Conservation (phyloP, 176 grass and related monocot genomes). For the Stipa capillata region DNA sequence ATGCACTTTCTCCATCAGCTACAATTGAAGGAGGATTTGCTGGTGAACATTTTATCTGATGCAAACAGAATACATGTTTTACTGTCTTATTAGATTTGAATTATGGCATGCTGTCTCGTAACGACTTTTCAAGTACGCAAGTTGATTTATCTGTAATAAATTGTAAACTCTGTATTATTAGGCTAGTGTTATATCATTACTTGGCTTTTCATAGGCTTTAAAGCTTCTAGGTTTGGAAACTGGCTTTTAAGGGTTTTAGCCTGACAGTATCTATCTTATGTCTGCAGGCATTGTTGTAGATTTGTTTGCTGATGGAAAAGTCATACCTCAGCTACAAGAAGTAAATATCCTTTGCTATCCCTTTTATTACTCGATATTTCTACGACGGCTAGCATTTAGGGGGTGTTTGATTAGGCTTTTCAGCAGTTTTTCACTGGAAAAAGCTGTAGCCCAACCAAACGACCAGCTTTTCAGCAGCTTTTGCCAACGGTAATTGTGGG, state of each 20-base stretch:
- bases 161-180: neutral
- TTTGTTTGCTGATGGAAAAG: slow-evolving; percentile 78
- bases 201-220: neutral
- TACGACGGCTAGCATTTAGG: neutral
- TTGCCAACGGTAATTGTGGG: too few relatives aligned
- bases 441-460: too few relatives aligned
- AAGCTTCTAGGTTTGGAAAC: neutral
- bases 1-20: slow-evolving; percentile 81
- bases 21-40: slow-evolving; percentile 76
- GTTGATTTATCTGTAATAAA: neutral
- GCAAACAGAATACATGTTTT: slow-evolving; percentile 12
- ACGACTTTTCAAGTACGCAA: neutral
- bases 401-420: too few relatives aligned
- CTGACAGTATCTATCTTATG: neutral
- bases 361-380: neutral
- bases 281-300: slow-evolving; percentile 81
- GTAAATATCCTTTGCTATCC: slow-evolving; percentile 26
- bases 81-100: neutral
- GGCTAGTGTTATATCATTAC: neutral
- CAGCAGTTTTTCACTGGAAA: too few relatives aligned
- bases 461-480: too few relatives aligned
- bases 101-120: neutral
- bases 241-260: neutral
- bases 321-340: slow-evolving; percentile 74
- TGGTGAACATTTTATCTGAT: slow-evolving; percentile 45